A percentile compares a stretch with the other conserved stretches of the same genome.
These are phyloP conservation scores for sorghum (Sorghum bicolor) DNA, from an alignment of 176 grass and related monocot species.

Conservation along the genomic window Sorghum_bicolor_NCBIv3 NC_012873.2:51730501-51731000, in stretches of 20 bases:
- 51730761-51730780: neutral
- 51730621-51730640: neutral
- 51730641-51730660: neutral
- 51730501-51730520: neutral
- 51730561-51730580: neutral
- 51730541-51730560: neutral
- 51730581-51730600: neutral
- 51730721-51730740: conserved; percentile 2
- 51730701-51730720: neutral
- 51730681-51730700: neutral
- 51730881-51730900: conserved; percentile 75
- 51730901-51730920: conserved; percentile 49
- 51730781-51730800: conserved; percentile 20
- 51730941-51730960: conserved; percentile 17
- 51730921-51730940: conserved; percentile 22
- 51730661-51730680: neutral
- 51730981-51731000: conserved; percentile 35
- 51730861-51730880: conserved; percentile 63
- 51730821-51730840: conserved; percentile 86
- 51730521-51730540: neutral
- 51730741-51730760: neutral
- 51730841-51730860: conserved; percentile 80
- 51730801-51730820: conserved; percentile 60
- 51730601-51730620: neutral
- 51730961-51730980: conserved; percentile 5